A percentile compares a stretch with the other conserved stretches of the same genome.
Evolutionary conservation across 2,329 filamentous ascomycete species (phyloP).

Genomic region (Talaromyces islandicus): DNA sequence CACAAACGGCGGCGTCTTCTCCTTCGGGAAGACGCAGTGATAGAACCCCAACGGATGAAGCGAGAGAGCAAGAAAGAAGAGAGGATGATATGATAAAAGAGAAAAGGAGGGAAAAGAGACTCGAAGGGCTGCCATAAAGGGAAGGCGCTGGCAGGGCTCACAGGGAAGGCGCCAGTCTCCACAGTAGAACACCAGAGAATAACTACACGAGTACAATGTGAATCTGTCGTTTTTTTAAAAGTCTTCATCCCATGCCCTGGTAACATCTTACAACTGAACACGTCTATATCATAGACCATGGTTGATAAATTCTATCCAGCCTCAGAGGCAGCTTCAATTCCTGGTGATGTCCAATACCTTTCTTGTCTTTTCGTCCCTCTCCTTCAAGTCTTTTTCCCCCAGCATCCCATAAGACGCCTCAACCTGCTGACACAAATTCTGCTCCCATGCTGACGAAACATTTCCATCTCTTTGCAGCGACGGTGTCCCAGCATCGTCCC

Average conservation of each 20-base stretch:
- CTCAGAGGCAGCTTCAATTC: not conserved
- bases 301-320: not conserved
- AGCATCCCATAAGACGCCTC: conserved; percentile 11
- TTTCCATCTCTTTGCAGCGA: conserved; percentile 33
- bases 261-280: not conserved
- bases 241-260: not conserved
- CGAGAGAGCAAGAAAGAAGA: not conserved
- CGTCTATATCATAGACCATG: not conserved
- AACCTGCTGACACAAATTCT: conserved; percentile 6
- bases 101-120: not conserved
- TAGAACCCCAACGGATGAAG: not conserved
- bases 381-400: conserved; percentile 6
- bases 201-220: not conserved
- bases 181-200: not conserved
- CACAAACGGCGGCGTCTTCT: not conserved
- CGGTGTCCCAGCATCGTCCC: conserved; percentile 42
- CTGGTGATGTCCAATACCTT: conserved; percentile 11
- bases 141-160: conserved; percentile 2
- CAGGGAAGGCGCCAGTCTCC: not conserved
- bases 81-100: not conserved
- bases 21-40: not conserved
- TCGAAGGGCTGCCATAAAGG: not conserved
- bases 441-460: conserved; percentile 13
- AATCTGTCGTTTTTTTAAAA: not conserved
- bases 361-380: conserved; percentile 13